phyloP scores from a whole-genome alignment of 805 yeast species.

The Candida cerambycidarum region DNA sequence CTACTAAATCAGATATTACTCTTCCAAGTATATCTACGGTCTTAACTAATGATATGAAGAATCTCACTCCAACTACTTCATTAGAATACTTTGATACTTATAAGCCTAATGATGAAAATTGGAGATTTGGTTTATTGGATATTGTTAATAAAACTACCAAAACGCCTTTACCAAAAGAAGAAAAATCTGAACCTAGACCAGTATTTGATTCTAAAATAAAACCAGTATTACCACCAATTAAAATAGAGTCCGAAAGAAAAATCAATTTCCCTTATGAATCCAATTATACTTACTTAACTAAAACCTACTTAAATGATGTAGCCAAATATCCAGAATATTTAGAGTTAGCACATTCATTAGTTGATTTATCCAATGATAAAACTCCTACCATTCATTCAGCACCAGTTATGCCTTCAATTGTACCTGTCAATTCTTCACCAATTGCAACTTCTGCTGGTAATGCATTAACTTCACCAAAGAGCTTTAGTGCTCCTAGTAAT shows the following conservation, averaged over 20 bases:
- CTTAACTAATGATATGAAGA: constrained; percentile 26
- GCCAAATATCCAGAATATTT: constrained; percentile 49
- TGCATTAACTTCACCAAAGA: constrained; percentile 3
- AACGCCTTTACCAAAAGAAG: constrained; percentile 19
- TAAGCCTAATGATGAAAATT: constrained; percentile 45
- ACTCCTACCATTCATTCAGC: neutral
- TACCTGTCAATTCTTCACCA: constrained; percentile 5
- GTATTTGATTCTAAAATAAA: constrained; percentile 37
- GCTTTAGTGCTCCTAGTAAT: neutral
- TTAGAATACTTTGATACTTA: constrained; percentile 46
- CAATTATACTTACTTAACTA: constrained; percentile 49
- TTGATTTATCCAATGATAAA: constrained; percentile 28
- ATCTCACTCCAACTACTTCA: constrained; percentile 42
- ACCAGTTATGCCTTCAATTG: neutral
- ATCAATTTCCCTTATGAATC: constrained; percentile 55
- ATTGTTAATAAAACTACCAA: constrained; percentile 26
- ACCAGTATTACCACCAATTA: constrained; percentile 20
- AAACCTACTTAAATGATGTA: constrained; percentile 50
- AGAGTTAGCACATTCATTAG: constrained; percentile 45
- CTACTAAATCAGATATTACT: constrained; percentile 14
- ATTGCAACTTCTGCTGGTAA: neutral
- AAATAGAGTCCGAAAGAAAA: constrained; percentile 28
- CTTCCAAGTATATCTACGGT: constrained; percentile 40
- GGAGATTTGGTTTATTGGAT: constrained; percentile 43
- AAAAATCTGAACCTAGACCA: constrained; percentile 24